Conservation (phyloP, 179 eudicot species). For the Carnegiea gigantea region DNA sequence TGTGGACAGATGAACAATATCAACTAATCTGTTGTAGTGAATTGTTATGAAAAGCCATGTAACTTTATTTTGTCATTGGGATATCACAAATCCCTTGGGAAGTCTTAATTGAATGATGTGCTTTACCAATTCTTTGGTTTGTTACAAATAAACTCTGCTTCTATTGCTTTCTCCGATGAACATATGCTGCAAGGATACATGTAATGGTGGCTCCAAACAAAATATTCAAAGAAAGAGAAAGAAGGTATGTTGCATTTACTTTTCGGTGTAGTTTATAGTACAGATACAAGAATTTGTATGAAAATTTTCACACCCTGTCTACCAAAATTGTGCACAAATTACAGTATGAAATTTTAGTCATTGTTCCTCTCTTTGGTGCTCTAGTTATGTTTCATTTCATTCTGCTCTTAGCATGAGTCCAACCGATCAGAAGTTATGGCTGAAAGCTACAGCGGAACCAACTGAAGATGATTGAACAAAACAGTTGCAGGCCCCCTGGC, state of each 20-base stretch:
- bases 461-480: neutral
- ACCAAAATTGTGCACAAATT: conserved; percentile 22
- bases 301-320: conserved; percentile 4
- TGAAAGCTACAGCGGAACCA: conserved; percentile 1
- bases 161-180: too few species aligned
- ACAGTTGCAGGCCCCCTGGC: conserved; percentile 1
- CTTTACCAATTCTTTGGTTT: too few species aligned
- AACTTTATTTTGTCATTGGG: too few species aligned
- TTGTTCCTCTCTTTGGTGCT: conserved; percentile 6
- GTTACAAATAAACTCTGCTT: too few species aligned
- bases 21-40: too few species aligned
- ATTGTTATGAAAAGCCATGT: too few species aligned
- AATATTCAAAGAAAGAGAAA: too few species aligned
- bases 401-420: neutral
- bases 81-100: too few species aligned
- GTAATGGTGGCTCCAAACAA: too few species aligned
- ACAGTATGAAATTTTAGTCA: conserved; percentile 15
- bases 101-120: too few species aligned
- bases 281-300: neutral
- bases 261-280: neutral
- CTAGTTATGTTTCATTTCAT: neutral
- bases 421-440: conserved; percentile 9
- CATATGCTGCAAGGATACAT: too few species aligned
- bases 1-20: too few species aligned
- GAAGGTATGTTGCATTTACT: conserved; percentile 13